Evolutionary conservation across 495 filamentous ascomycete genomes (phyloP).

Genomic region (Penicillium pancosmium): DNA sequence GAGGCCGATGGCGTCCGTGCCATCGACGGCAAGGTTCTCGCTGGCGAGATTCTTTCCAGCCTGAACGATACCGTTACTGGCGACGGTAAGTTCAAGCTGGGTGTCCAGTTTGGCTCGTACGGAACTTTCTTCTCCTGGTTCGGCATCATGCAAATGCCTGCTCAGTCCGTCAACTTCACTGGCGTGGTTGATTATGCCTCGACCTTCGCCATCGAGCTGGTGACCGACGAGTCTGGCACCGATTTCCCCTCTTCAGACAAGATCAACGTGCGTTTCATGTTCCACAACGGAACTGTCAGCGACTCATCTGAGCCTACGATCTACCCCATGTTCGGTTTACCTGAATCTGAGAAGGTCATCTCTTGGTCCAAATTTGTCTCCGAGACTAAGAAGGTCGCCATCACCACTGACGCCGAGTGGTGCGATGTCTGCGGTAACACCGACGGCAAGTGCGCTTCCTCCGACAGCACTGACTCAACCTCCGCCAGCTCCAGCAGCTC

Average conservation of each 20-base stretch:
- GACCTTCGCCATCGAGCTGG: conserved; percentile 53
- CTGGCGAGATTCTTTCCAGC: conserved; percentile 45
- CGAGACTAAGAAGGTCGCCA: conserved; percentile 41
- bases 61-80: conserved; percentile 48
- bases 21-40: conserved; percentile 49
- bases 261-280: conserved; percentile 53
- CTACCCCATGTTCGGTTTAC: conserved; percentile 47
- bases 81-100: conserved; percentile 39
- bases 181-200: conserved; percentile 56
- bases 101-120: conserved; percentile 52
- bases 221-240: conserved; percentile 43
- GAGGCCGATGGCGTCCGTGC: conserved; percentile 45
- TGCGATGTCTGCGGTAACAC: conserved; percentile 49
- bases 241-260: conserved; percentile 36
- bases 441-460: conserved; percentile 38
- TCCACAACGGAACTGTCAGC: conserved; percentile 53
- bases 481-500: conserved; percentile 12
- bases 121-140: conserved; percentile 53
- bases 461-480: conserved; percentile 11
- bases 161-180: conserved; percentile 41
- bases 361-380: conserved; percentile 46
- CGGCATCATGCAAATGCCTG: conserved; percentile 47
- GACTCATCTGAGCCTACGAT: conserved; percentile 29
- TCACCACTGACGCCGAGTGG: conserved; percentile 43
- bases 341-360: conserved; percentile 23